These are phyloP conservation scores for Fusarium nanum DNA, from an alignment of 2,329 filamentous ascomycete species.

Conservation along the genomic window DNA sequence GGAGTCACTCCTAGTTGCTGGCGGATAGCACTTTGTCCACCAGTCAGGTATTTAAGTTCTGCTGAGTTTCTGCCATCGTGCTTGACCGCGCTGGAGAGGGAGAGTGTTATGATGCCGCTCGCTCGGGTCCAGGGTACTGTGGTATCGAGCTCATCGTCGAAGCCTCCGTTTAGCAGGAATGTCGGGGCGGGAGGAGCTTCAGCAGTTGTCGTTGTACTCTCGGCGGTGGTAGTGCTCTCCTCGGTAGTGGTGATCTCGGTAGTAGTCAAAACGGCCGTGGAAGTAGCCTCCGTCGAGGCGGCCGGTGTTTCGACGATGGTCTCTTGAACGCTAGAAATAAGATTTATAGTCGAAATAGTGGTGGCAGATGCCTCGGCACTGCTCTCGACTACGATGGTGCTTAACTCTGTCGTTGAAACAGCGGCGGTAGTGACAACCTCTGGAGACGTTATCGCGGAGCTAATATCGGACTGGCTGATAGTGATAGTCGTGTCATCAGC, in stretches of 20 bases:
- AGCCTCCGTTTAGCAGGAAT: background rate
- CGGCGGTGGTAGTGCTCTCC: background rate
- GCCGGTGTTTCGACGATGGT: too few relatives aligned
- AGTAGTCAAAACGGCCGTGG: too few relatives aligned
- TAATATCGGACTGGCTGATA: too few relatives aligned
- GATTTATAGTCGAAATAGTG: background rate
- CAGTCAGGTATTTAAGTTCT: too few relatives aligned
- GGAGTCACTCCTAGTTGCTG: too few relatives aligned
- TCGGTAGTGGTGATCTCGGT: rapidly evolving
- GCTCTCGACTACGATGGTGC: background rate
- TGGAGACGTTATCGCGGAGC: too few relatives aligned
- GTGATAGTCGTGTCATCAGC: too few relatives aligned
- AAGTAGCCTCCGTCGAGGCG: background rate
- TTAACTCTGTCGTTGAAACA: background rate
- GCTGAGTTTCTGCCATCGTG: too few relatives aligned
- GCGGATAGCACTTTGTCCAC: too few relatives aligned
- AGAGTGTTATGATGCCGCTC: too few relatives aligned
- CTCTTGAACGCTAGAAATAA: too few relatives aligned
- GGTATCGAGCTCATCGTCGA: background rate
- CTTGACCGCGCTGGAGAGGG: too few relatives aligned
- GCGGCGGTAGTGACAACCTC: background rate
- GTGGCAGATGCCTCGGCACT: background rate
- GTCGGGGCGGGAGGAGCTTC: background rate
- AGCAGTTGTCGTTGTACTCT: background rate
- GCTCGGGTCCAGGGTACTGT: background rate